phyloP scores from a whole-genome alignment of 1,139 yeast genomes.

The Blastobotrys apis region DNA sequence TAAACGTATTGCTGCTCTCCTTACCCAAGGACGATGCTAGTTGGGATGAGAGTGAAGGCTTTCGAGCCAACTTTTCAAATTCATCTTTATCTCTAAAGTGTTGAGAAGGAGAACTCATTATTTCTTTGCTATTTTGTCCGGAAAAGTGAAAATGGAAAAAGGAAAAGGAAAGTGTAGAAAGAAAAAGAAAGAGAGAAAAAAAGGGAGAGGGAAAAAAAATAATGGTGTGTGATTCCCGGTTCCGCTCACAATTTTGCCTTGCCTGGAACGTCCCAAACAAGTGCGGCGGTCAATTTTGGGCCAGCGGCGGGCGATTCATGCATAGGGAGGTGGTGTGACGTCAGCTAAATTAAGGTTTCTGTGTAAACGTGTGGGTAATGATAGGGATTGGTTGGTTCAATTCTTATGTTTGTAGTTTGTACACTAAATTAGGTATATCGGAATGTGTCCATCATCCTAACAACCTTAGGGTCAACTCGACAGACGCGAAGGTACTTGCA shows the following conservation, averaged over 20 bases:
- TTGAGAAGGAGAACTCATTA: too few species aligned
- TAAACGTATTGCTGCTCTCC: slow-evolving; percentile 16
- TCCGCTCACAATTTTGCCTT: too few species aligned
- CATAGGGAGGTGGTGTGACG: too few species aligned
- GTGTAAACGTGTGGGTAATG: too few species aligned
- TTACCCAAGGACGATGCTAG: background rate
- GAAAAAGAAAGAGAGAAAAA: background rate
- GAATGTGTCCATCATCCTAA: slow-evolving; percentile 43
- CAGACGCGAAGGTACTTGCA: slow-evolving; percentile 76
- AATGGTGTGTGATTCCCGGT: background rate
- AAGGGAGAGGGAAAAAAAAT: slow-evolving; percentile 1
- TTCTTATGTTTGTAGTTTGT: too few species aligned
- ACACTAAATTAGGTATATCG: too few species aligned
- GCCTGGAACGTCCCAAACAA: too few species aligned
- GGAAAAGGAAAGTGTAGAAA: background rate
- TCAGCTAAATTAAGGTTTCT: too few species aligned
- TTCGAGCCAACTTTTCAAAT: background rate
- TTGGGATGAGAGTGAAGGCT: background rate
- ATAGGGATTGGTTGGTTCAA: too few species aligned
- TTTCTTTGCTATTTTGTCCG: background rate
- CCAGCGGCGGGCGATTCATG: too few species aligned
- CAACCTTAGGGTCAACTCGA: slow-evolving; percentile 59
- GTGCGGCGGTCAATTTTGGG: too few species aligned
- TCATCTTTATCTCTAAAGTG: too few species aligned
- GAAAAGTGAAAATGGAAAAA: background rate